A percentile compares a stretch with the other conserved stretches of the same genome.
Evolutionary conservation across 352 stramenopile genomes (phyloP).

Genomic region (Globisporangium cylindrosporum): DNA sequence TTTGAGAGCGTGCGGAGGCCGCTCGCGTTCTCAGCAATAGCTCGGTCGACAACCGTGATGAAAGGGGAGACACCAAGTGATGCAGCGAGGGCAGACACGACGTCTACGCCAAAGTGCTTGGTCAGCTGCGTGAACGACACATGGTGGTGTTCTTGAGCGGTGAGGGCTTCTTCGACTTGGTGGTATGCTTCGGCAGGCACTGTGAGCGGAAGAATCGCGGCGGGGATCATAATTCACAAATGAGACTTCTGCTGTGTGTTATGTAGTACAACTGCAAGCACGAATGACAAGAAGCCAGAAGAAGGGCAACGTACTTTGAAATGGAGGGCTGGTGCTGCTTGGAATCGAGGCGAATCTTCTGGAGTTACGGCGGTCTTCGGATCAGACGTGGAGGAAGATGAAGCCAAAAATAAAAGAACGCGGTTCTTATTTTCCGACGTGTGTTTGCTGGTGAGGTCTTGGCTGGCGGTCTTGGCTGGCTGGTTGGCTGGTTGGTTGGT

Average conservation of each 20-base stretch:
- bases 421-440: conserved; percentile 1
- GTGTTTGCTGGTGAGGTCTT: neutral
- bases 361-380: conserved; percentile 2
- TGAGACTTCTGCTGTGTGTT: neutral
- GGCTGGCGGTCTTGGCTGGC: neutral
- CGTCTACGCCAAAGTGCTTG: conserved; percentile 39
- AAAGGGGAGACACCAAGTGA: conserved; percentile 77
- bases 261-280: neutral
- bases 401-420: neutral
- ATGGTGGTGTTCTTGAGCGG: conserved; percentile 15
- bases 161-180: conserved; percentile 24
- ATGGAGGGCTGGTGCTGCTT: conserved; percentile 1
- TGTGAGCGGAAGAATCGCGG: conserved; percentile 9
- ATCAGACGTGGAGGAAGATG: conserved; percentile 6
- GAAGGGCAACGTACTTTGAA: neutral
- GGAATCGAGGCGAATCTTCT: conserved; percentile 2
- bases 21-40: conserved; percentile 87
- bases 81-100: conserved; percentile 48
- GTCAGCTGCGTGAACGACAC: conserved; percentile 26
- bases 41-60: conserved; percentile 86
- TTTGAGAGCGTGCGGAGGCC: conserved; percentile 55
- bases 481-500: conserved; percentile 1
- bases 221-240: conserved; percentile 23
- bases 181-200: conserved; percentile 20
- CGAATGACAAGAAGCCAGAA: neutral